A percentile compares a stretch with the other conserved stretches of the same genome.
Evolutionary conservation across 345 rosid species (phyloP).

Genomic region (Gossypium raimondii): DNA sequence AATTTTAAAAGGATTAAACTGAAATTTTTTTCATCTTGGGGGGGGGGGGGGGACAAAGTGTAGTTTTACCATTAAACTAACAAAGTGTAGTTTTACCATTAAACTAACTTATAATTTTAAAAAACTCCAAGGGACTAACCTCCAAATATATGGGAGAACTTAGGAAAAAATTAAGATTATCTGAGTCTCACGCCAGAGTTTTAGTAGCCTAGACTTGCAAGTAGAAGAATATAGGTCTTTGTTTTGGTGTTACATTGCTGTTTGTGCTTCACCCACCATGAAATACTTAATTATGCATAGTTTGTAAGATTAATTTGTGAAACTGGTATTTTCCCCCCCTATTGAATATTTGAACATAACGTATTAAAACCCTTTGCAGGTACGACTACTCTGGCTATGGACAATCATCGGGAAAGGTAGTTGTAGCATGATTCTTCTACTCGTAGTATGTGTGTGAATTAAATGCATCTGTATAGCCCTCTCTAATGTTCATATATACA

Average conservation of each 20-base stretch:
- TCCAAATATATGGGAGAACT: background rate
- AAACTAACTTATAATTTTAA: no score
- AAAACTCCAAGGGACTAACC: background rate
- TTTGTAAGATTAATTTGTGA: background rate
- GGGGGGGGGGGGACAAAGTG: no score
- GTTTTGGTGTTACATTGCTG: background rate
- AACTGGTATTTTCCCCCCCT: background rate
- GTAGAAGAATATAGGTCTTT: background rate
- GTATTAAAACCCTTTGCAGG: slow-evolving; percentile 36
- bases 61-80: no score
- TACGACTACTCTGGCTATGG: slow-evolving; percentile 97
- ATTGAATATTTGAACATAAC: background rate
- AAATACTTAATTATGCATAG: background rate
- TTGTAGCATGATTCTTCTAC: slow-evolving; percentile 14
- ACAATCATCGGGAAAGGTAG: slow-evolving; percentile 96
- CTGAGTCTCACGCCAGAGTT: background rate
- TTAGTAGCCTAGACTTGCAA: background rate
- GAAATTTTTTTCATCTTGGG: no score
- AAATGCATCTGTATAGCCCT: background rate
- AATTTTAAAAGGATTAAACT: no score
- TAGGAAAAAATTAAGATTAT: background rate
- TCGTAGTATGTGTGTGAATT: slow-evolving; percentile 7
- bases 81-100: no score
- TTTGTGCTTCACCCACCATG: background rate
- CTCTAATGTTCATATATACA: slow-evolving; percentile 5